phyloP scores from a whole-genome alignment of 2,329 filamentous ascomycete species.

The Fonsecaea nubica region DNA sequence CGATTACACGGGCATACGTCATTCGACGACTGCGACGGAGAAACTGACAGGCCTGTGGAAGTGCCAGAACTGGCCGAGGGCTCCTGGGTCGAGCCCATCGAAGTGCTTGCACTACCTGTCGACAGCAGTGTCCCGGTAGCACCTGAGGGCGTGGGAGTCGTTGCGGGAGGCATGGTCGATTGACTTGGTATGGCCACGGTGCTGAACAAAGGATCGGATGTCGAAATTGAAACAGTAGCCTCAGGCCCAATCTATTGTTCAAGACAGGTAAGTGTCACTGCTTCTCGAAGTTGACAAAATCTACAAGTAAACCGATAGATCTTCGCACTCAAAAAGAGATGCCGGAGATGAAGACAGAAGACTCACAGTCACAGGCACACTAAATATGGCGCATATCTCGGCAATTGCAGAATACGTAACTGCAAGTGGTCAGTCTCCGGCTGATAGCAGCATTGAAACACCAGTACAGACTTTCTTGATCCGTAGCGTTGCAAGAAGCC shows the following conservation, averaged over 20 bases:
- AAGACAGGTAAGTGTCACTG: neutral
- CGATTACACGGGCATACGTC: conserved; percentile 10
- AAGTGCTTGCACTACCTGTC: conserved; percentile 9
- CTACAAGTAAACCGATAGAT: neutral
- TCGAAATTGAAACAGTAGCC: conserved; percentile 31
- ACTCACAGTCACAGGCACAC: conserved; percentile 26
- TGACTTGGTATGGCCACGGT: conserved; percentile 33
- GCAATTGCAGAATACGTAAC: conserved; percentile 36
- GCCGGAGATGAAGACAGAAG: neutral
- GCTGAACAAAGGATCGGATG: conserved; percentile 33
- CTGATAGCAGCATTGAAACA: neutral
- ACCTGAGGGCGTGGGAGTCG: conserved; percentile 20
- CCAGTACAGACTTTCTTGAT: conserved; percentile 33
- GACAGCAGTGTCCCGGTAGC: conserved; percentile 10
- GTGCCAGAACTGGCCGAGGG: neutral
- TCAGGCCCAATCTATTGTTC: conserved; percentile 29
- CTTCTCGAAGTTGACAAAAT: neutral
- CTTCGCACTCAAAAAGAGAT: neutral
- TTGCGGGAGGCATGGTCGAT: conserved; percentile 29
- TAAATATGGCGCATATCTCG: conserved; percentile 36
- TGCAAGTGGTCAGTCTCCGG: conserved; percentile 18
- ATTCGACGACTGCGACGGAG: conserved; percentile 21
- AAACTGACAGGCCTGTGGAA: conserved; percentile 15
- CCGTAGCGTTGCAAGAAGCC: conserved; percentile 33
- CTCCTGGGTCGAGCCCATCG: neutral